Conservation (phyloP, 768 basidiomycete genomes). For the Termitomyces sp. region DNA sequence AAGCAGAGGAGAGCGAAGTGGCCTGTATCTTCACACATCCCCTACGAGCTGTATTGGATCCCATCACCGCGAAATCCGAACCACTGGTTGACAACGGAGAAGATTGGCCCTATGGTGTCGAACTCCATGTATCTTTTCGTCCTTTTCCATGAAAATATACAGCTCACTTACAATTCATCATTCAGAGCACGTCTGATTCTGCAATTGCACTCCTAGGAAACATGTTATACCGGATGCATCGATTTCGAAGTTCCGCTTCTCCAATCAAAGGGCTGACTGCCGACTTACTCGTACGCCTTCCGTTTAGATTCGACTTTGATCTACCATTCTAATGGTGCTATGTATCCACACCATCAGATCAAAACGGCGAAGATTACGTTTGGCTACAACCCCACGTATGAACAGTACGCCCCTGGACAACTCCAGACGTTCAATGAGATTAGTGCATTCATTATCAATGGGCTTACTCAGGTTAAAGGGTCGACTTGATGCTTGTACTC, state of each 20-base stretch:
- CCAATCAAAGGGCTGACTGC: slow-evolving; percentile 83
- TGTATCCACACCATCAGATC: slow-evolving; percentile 43
- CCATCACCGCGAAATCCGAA: slow-evolving; percentile 39
- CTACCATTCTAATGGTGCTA: background rate
- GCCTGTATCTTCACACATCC: slow-evolving; percentile 79
- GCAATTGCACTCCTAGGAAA: slow-evolving; percentile 43
- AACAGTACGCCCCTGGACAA: slow-evolving; percentile 57
- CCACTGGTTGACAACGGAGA: slow-evolving; percentile 58
- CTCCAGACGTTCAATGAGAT: slow-evolving; percentile 23
- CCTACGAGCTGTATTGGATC: slow-evolving; percentile 68
- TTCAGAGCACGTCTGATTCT: slow-evolving; percentile 57
- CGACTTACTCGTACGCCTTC: slow-evolving; percentile 65
- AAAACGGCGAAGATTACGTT: slow-evolving; percentile 68
- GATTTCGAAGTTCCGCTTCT: slow-evolving; percentile 74
- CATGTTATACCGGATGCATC: slow-evolving; percentile 74
- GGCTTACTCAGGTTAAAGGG: background rate
- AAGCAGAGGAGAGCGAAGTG: slow-evolving; percentile 65
- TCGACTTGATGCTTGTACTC: background rate
- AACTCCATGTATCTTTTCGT: slow-evolving; percentile 51
- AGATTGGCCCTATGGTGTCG: slow-evolving; percentile 78
- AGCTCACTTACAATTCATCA: slow-evolving; percentile 1
- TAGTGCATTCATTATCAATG: slow-evolving; percentile 6
- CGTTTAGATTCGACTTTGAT: background rate
- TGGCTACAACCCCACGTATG: slow-evolving; percentile 43
- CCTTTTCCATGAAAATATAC: background rate